These are phyloP conservation scores for Sugiyamaella pinicola DNA, from an alignment of 1,139 yeast species.

Conservation along the genomic window DNA sequence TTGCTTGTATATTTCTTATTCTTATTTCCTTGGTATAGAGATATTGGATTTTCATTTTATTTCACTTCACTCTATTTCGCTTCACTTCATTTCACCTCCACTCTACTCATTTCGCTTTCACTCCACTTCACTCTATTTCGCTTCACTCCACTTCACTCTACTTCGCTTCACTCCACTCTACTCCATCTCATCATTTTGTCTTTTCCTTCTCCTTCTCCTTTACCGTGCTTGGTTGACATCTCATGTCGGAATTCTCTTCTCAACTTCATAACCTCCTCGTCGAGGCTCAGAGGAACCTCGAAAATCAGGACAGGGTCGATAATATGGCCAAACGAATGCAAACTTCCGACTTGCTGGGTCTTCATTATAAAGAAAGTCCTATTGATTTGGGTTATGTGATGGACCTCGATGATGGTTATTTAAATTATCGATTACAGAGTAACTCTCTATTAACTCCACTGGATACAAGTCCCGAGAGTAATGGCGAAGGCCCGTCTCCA, in stretches of 20 bases:
- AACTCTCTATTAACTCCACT: constrained; percentile 29
- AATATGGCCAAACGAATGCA: constrained; percentile 33
- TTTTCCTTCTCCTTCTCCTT: too few relatives aligned
- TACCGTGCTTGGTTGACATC: not conserved
- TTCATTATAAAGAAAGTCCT: constrained; percentile 16
- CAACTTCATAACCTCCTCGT: constrained; percentile 27
- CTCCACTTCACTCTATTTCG: too few relatives aligned
- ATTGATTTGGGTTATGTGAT: constrained; percentile 20
- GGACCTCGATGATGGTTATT: constrained; percentile 16
- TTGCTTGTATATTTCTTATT: not conserved
- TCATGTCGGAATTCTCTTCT: constrained; percentile 17
- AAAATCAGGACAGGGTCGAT: constrained; percentile 30
- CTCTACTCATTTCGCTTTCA: too few relatives aligned
- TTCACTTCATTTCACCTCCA: too few relatives aligned
- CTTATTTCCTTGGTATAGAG: not conserved
- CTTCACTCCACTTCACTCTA: too few relatives aligned
- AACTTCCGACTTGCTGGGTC: constrained; percentile 21
- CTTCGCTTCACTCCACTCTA: too few relatives aligned
- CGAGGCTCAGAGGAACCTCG: constrained; percentile 34
- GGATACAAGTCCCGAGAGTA: constrained; percentile 31
- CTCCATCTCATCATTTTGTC: too few relatives aligned
- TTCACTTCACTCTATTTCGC: too few relatives aligned
- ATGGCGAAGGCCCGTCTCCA: constrained; percentile 24
- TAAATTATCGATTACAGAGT: constrained; percentile 7
- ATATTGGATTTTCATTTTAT: too few relatives aligned